Evolutionary conservation across 306 rosid genomes (phyloP), one percentile per base, ranked within the genome.

Genomic region (Gleditsia sinensis): DNA sequence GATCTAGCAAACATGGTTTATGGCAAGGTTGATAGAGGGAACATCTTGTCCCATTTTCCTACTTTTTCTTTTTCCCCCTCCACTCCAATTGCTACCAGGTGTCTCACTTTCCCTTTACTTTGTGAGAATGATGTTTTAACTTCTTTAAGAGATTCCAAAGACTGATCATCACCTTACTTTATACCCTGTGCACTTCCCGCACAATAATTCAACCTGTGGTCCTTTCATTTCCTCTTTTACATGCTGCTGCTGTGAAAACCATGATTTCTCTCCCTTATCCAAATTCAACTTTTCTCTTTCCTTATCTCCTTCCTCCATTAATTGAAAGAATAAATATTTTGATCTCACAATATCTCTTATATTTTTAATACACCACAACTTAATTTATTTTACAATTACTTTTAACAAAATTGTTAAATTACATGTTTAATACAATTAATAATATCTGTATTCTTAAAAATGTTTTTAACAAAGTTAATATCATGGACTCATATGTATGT

Each of bases 71-170:
- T 76, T 78, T 33, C 21, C 8, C 13, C 67, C 48, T 8, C 14
- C 27, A n/a, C 27, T 17, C 67, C 25, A 9, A n/a, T 60, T 36
- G n/a, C 69, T 11, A 7, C 79, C 57, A 75, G 72, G 27, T 49
- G 54, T 50, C 75, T 63, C 64, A 75, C 61, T 64, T 80, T 76
- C 79, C 67, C 59, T 68, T 25, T 68, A 42, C 81, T 82, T 80
- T 74, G 48, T 71, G 81, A 82, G 83, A 62, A 60, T 85, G 85
- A 76, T 88, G 86, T 74, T 76, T 83, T 76, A 86, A 81, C 90
- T 81, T 86, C 80, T 77, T 62, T 63, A 85, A 69, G 62, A 78
- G 83, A 80, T 77, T 83, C 83, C 78, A 72, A 82, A 76, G 49
- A 67, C 62, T 60, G 75, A 54, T 68, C 24, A 14, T 27, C 13